A percentile compares a stretch with the other conserved stretches of the same genome.
These are phyloP conservation scores for Ziziphus jujuba DNA, from an alignment of 306 rosid species.

Conservation along the genomic window DNA sequence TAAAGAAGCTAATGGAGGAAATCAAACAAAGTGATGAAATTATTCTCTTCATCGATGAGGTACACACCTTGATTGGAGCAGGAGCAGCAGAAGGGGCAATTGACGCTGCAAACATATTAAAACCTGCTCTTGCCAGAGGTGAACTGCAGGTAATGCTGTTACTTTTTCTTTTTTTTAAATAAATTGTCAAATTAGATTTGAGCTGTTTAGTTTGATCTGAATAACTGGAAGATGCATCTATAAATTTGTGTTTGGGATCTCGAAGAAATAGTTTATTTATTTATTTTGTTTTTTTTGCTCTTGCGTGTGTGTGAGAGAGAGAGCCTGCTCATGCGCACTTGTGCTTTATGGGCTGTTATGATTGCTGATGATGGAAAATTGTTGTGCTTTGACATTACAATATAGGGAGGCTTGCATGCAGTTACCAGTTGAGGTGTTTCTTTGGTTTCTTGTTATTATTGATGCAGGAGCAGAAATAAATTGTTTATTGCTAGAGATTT, in stretches of 20 bases:
- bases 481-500: not conserved
- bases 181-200: not conserved
- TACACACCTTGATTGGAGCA: slow-evolving; percentile 94
- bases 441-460: not conserved
- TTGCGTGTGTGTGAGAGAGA: too few relatives aligned
- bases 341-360: not conserved
- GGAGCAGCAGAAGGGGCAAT: slow-evolving; percentile 99
- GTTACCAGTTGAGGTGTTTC: not conserved
- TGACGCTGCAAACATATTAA: slow-evolving; percentile 92
- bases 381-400: not conserved
- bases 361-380: not conserved
- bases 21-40: slow-evolving; percentile 94
- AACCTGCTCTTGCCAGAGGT: slow-evolving; percentile 97
- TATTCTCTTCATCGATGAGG: slow-evolving; percentile 89
- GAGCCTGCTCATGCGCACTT: too few relatives aligned
- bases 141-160: slow-evolving; percentile 76
- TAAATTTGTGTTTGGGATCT: not conserved
- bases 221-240: not conserved
- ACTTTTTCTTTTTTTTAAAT: not conserved
- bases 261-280: not conserved
- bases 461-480: not conserved
- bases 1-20: slow-evolving; percentile 97
- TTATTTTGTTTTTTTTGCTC: too few relatives aligned
- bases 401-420: not conserved
- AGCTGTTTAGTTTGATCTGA: not conserved